Evolutionary conservation across 2,329 filamentous ascomycete genomes (phyloP).

Genomic region (Chrysoporthe austroafricana): DNA sequence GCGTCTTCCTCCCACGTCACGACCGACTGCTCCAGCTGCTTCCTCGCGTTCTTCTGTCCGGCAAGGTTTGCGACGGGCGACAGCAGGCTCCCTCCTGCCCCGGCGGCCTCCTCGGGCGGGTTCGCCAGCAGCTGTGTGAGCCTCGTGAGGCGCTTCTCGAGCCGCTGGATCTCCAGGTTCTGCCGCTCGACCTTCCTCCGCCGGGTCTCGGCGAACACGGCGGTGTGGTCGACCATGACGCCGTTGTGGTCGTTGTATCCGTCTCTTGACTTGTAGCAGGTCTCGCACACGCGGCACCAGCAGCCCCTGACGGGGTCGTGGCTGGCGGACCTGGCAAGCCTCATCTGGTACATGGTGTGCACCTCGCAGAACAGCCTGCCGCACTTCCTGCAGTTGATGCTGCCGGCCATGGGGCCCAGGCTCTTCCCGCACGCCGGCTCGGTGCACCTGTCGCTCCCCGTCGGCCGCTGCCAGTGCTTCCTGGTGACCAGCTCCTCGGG

Average conservation of each 20-base stretch:
- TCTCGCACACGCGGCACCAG: constrained; percentile 96
- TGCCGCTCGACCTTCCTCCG: constrained; percentile 81
- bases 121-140: constrained; percentile 82
- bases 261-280: constrained; percentile 96
- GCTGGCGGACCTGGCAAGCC: constrained; percentile 83
- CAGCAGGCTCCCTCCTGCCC: constrained; percentile 54
- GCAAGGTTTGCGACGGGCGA: constrained; percentile 64
- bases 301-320: constrained; percentile 89
- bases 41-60: constrained; percentile 75
- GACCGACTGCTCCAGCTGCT: constrained; percentile 84
- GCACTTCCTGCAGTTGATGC: constrained; percentile 91
- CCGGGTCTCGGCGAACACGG: constrained; percentile 71
- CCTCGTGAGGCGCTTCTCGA: constrained; percentile 91
- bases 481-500: constrained; percentile 89
- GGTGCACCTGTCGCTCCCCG: constrained; percentile 77
- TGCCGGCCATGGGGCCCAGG: constrained; percentile 78
- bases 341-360: constrained; percentile 99
- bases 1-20: constrained; percentile 95
- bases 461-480: constrained; percentile 84
- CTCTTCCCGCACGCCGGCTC: constrained; percentile 85
- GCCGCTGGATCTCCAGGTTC: constrained; percentile 81
- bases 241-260: constrained; percentile 92
- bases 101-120: constrained; percentile 67
- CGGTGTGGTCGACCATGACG: constrained; percentile 70
- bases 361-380: constrained; percentile 94